phyloP scores from a whole-genome alignment of 2,329 filamentous ascomycete genomes.

The Trichoderma atrobrunneum region DNA sequence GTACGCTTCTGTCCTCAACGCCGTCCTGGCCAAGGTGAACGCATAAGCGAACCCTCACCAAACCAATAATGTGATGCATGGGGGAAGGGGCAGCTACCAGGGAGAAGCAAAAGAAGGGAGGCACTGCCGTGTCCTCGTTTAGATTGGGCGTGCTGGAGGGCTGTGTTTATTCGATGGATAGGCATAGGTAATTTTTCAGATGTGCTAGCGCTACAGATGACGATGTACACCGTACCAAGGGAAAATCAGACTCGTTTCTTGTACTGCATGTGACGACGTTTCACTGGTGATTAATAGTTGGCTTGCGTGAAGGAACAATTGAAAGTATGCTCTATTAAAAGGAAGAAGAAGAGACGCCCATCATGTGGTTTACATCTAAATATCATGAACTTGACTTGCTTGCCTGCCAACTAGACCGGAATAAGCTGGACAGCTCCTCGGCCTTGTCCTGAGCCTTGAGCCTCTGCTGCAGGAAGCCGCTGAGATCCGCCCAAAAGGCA shows the following conservation, averaged over 20 bases:
- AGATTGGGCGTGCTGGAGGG: background rate
- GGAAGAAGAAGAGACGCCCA: background rate
- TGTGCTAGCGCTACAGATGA: slow-evolving; percentile 19
- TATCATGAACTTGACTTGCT: slow-evolving; percentile 34
- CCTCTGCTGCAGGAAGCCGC: slow-evolving; percentile 75
- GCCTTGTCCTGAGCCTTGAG: slow-evolving; percentile 68
- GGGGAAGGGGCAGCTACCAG: background rate
- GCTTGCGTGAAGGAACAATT: background rate
- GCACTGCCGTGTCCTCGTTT: slow-evolving; percentile 5
- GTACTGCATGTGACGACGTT: slow-evolving; percentile 2
- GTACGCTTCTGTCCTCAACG: slow-evolving; percentile 66
- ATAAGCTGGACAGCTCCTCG: slow-evolving; percentile 62
- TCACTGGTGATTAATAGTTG: background rate
- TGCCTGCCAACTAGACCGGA: slow-evolving; percentile 68
- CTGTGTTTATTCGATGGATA: slow-evolving; percentile 10
- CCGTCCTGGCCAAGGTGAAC: slow-evolving; percentile 46
- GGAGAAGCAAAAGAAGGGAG: background rate
- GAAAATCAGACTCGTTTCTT: slow-evolving; percentile 10
- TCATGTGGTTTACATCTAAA: background rate
- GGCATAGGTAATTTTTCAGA: slow-evolving; percentile 18
- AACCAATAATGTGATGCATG: slow-evolving; percentile 13
- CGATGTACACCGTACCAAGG: slow-evolving; percentile 16
- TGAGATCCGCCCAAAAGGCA: slow-evolving; percentile 84
- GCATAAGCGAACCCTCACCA: slow-evolving; percentile 13
- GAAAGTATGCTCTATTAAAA: slow-evolving; percentile 4